Evolutionary conservation across 2,329 filamentous ascomycete genomes (phyloP).

Genomic region (Pseudogymnoascus sp.): DNA sequence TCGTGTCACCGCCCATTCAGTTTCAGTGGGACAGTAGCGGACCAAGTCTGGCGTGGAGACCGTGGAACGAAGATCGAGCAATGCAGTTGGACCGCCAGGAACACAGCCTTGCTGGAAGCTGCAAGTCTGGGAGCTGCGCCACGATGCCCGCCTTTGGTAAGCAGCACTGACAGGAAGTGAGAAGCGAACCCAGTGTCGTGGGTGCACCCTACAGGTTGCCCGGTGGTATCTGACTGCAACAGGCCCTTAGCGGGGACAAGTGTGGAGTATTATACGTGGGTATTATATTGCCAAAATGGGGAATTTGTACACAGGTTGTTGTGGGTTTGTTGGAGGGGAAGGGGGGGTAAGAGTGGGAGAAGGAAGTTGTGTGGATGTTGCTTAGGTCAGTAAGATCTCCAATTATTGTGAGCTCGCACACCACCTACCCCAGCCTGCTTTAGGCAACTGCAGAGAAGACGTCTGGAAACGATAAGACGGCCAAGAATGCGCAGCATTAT

Average conservation of each 20-base stretch:
- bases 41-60: slow-evolving; percentile 5
- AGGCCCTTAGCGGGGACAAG: not conserved
- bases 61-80: not conserved
- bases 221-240: not conserved
- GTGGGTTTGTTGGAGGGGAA: not conserved
- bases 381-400: not conserved
- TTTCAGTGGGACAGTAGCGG: not conserved
- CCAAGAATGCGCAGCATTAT: not conserved
- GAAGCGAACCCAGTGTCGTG: slow-evolving; percentile 3
- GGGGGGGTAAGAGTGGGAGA: not conserved
- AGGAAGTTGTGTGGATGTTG: not conserved
- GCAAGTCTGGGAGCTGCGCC: not conserved
- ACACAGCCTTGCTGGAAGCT: slow-evolving; percentile 6
- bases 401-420: slow-evolving; percentile 1
- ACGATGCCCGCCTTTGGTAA: not conserved
- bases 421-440: slow-evolving; percentile 3
- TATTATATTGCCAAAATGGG: slow-evolving; percentile 4
- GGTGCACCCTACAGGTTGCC: not conserved
- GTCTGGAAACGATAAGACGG: not conserved
- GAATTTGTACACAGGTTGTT: slow-evolving; percentile 5
- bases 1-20: slow-evolving; percentile 6
- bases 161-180: slow-evolving; percentile 7
- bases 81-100: not conserved
- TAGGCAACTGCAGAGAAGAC: not conserved
- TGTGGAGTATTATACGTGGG: slow-evolving; percentile 5